These are phyloP conservation scores for Nakaseomyces delphensis DNA, from an alignment of 1,139 yeast genomes.

Conservation along the genomic window DNA sequence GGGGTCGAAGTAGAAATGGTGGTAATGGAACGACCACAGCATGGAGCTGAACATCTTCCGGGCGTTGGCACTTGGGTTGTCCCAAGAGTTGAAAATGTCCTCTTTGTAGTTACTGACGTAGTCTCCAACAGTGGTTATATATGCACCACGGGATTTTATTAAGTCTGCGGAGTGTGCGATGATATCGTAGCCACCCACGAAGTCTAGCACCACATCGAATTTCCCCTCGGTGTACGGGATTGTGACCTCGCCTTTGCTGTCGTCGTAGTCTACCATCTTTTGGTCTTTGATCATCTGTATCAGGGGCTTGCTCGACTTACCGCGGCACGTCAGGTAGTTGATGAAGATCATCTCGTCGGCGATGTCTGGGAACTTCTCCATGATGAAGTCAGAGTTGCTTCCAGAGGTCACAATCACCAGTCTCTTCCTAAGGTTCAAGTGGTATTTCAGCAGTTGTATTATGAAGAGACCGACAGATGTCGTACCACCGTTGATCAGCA, in stretches of 20 bases:
- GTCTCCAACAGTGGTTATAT: conserved; percentile 51
- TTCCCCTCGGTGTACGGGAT: conserved; percentile 30
- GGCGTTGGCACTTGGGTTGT: conserved; percentile 34
- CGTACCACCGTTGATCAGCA: conserved; percentile 64
- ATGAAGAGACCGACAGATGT: conserved; percentile 61
- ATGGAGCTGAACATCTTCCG: conserved; percentile 32
- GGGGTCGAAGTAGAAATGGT: conserved; percentile 32
- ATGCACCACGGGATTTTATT: conserved; percentile 39
- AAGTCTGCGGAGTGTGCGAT: conserved; percentile 28
- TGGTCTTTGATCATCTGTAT: conserved; percentile 24
- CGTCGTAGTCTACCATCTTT: conserved; percentile 26
- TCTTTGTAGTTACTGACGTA: conserved; percentile 32
- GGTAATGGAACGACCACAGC: conserved; percentile 32
- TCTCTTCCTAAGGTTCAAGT: conserved; percentile 37
- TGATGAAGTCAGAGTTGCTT: conserved; percentile 29
- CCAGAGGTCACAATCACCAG: conserved; percentile 39
- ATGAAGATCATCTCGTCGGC: conserved; percentile 27
- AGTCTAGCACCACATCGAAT: conserved; percentile 40
- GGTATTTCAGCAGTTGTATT: conserved; percentile 47
- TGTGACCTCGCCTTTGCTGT: conserved; percentile 21
- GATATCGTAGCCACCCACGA: conserved; percentile 40
- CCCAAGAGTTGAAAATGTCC: conserved; percentile 34
- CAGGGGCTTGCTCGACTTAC: conserved; percentile 26
- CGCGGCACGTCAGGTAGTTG: conserved; percentile 26
- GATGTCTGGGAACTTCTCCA: conserved; percentile 24